phyloP scores from a whole-genome alignment of 441 rosid genomes.

The Eutrema salsugineum region DNA sequence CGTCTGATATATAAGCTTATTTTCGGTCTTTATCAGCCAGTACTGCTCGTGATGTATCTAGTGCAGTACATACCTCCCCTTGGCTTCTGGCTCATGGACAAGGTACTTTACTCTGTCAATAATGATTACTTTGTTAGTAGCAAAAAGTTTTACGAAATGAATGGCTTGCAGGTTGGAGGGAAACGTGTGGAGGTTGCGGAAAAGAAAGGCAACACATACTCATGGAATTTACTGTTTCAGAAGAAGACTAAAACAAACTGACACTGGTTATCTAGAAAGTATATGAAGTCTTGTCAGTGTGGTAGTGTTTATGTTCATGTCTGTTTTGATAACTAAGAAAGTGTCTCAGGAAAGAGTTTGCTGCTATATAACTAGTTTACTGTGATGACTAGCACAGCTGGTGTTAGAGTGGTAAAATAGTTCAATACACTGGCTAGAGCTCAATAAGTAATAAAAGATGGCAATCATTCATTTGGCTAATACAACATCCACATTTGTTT shows the following conservation, averaged over 20 bases:
- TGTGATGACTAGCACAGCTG: not conserved
- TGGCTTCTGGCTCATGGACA: conserved; percentile 96
- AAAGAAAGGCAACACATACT: conserved; percentile 70
- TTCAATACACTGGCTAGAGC: not conserved
- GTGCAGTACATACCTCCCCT: conserved; percentile 84
- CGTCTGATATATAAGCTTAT: not conserved
- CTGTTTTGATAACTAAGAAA: no score
- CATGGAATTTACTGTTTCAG: conserved; percentile 65
- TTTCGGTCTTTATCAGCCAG: conserved; percentile 61
- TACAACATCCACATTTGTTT: not conserved
- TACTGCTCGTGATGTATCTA: conserved; percentile 77
- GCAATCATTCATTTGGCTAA: not conserved
- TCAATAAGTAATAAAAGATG: not conserved
- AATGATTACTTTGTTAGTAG: not conserved
- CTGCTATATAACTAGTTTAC: no score
- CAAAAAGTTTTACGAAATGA: not conserved
- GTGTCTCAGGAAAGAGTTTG: no score
- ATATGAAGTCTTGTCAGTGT: not conserved
- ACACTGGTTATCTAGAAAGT: not conserved
- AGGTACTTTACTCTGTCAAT: conserved; percentile 51
- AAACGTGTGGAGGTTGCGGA: conserved; percentile 79
- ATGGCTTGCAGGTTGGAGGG: conserved; percentile 56
- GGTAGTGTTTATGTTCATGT: not conserved
- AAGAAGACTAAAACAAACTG: conserved; percentile 62
- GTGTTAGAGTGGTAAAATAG: not conserved